Evolutionary conservation across 805 yeast genomes (phyloP).

Genomic region (Yarrowia yakushimensis): DNA sequence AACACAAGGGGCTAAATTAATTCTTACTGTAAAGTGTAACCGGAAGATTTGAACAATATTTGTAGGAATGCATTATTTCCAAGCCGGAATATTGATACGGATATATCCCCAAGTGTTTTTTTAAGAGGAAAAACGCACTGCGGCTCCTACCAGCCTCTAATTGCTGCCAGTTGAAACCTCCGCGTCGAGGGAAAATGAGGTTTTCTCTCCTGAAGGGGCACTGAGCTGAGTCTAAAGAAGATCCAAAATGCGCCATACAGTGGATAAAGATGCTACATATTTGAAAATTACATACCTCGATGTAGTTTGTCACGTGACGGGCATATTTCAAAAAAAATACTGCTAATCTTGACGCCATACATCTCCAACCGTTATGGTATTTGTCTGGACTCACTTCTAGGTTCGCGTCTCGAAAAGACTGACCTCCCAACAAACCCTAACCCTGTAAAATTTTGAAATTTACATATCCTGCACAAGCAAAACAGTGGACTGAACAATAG

Average conservation of each 20-base stretch:
- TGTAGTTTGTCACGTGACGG: not conserved
- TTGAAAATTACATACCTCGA: not conserved
- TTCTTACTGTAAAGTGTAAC: not conserved
- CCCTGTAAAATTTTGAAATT: conserved; percentile 18
- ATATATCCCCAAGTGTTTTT: not conserved
- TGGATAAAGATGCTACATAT: not conserved
- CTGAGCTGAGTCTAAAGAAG: not conserved
- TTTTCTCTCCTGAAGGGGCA: not conserved
- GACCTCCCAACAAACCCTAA: conserved; percentile 7
- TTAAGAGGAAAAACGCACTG: not conserved
- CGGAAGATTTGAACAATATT: not conserved
- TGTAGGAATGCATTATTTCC: not conserved
- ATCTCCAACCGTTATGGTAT: not conserved
- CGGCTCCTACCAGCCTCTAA: not conserved
- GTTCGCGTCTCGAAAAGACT: not conserved
- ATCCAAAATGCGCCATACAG: not conserved
- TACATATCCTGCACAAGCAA: conserved; percentile 1
- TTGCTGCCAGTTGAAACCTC: no score
- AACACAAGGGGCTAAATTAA: no score
- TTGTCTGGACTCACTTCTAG: not conserved
- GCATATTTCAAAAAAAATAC: not conserved
- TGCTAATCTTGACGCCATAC: not conserved
- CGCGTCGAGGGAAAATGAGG: not conserved
- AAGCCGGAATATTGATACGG: not conserved
- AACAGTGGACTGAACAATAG: not conserved